Conservation (phyloP, 2,329 filamentous ascomycete species). For the Trichoderma hamatum region DNA sequence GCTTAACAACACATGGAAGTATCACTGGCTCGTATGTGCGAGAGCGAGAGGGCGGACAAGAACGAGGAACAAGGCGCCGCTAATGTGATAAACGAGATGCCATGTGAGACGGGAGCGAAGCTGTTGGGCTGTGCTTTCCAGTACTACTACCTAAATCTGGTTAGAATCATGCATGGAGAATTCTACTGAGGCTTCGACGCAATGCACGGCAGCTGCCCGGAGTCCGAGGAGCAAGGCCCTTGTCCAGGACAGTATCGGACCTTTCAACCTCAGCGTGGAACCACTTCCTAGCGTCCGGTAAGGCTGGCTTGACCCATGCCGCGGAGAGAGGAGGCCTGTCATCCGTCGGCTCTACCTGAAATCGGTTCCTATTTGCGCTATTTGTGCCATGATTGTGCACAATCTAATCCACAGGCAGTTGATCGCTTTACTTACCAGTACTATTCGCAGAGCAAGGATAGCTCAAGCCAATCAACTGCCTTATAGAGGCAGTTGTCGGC, state of each 20-base stretch:
- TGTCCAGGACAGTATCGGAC: not conserved
- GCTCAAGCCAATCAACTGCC: not conserved
- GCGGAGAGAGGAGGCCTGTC: not conserved
- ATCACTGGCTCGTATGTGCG: not conserved
- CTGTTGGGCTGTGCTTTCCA: not conserved
- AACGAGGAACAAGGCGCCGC: not conserved
- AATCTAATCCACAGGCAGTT: not conserved
- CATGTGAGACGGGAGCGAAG: not conserved
- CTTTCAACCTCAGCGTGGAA: not conserved
- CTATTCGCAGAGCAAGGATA: not conserved
- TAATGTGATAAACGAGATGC: not conserved
- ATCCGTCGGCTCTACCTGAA: not conserved
- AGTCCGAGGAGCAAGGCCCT: not conserved
- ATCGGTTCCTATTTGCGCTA: not conserved
- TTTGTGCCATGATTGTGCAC: not conserved
- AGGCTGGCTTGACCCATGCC: not conserved
- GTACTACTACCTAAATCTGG: not conserved
- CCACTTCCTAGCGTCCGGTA: not conserved
- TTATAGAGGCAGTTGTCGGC: not conserved
- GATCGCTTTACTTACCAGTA: not conserved
- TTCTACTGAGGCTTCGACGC: not conserved
- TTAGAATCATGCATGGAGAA: not conserved
- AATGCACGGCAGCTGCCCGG: not conserved
- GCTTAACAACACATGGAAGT: not conserved
- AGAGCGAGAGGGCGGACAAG: not conserved